A percentile compares a stretch with the other conserved stretches of the same genome.
Evolutionary conservation across 768 basidiomycete genomes (phyloP).

Genomic region (Suillus subalutaceus): DNA sequence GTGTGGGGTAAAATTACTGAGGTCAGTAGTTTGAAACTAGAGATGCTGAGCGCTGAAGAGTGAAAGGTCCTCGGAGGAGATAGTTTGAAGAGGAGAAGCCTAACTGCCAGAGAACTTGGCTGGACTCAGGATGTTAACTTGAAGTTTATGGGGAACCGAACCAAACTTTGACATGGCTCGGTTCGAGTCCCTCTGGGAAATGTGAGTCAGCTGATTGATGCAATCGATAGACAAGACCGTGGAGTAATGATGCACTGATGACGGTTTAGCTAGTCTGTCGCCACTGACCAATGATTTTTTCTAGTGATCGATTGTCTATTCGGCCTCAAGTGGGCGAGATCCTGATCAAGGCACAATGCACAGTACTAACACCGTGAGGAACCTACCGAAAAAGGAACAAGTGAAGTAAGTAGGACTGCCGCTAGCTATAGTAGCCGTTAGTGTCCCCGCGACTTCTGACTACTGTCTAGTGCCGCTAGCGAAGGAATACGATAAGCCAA

Average conservation of each 20-base stretch:
- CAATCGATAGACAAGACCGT: background rate
- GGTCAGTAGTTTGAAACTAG: background rate
- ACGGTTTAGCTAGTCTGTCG: background rate
- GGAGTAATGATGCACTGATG: background rate
- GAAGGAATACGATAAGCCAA: background rate
- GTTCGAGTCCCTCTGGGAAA: too few relatives aligned
- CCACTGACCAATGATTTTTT: background rate
- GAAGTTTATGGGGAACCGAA: background rate
- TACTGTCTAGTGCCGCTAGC: background rate
- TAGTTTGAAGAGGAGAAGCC: background rate
- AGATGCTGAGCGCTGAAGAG: background rate
- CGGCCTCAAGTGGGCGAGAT: constrained; percentile 2
- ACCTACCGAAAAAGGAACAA: background rate
- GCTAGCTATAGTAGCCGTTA: background rate
- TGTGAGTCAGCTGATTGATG: background rate
- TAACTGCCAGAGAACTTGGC: background rate
- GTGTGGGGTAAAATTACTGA: constrained; percentile 5
- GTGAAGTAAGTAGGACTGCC: background rate
- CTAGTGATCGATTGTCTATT: constrained; percentile 1
- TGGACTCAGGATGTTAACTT: background rate
- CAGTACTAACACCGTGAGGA: background rate
- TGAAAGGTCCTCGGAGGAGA: constrained; percentile 1
- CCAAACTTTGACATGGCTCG: background rate
- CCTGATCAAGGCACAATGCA: background rate
- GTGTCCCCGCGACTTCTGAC: background rate